Evolutionary conservation across 306 rosid genomes (phyloP).

Genomic region (Canavalia gladiata): DNA sequence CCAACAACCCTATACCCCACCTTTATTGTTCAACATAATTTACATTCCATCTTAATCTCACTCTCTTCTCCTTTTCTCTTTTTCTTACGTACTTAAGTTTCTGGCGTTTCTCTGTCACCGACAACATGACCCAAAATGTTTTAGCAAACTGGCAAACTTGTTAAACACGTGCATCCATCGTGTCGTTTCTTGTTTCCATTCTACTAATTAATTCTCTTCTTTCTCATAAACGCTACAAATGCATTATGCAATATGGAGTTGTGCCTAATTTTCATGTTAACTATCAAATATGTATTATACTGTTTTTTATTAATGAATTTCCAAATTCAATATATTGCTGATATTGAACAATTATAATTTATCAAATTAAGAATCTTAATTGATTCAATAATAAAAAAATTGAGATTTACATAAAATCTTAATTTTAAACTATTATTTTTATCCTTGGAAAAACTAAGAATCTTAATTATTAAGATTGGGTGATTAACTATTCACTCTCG

Average conservation of each 20-base stretch:
- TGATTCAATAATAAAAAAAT: no score
- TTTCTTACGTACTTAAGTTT: neutral
- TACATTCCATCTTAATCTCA: conserved; percentile 18
- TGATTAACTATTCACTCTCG: no score
- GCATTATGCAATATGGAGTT: neutral
- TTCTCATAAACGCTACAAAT: neutral
- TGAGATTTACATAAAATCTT: no score
- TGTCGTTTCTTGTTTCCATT: conserved; percentile 6
- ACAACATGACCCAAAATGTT: conserved; percentile 34
- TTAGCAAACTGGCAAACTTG: conserved; percentile 35
- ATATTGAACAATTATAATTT: neutral
- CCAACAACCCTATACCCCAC: conserved; percentile 45
- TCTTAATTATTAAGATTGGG: neutral
- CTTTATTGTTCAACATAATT: conserved; percentile 23
- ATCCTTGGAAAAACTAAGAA: no score
- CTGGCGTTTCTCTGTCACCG: conserved; percentile 35
- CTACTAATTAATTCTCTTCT: conserved; percentile 3
- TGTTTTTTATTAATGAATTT: neutral
- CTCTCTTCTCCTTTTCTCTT: neutral
- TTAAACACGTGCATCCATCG: conserved; percentile 33
- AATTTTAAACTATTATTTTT: no score
- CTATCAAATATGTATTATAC: neutral
- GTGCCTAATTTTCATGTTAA: neutral
- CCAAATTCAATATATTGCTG: neutral
- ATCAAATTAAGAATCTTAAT: no score